These are phyloP conservation scores for Malus hybrid DNA, from an alignment of 331 rosid species.

Conservation along the genomic window DNA sequence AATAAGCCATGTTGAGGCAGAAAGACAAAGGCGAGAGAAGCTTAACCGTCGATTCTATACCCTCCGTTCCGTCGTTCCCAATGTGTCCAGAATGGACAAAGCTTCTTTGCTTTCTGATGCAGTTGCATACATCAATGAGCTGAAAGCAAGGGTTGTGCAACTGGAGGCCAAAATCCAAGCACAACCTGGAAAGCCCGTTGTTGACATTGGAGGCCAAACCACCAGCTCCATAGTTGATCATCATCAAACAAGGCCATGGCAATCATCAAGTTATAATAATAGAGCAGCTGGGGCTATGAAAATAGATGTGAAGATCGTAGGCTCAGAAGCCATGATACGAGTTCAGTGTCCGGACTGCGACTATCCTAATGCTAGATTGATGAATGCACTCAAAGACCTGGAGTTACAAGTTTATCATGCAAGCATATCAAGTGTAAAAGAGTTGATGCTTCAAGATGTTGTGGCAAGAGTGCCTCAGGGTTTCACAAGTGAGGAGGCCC, in stretches of 20 bases:
- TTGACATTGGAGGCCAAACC: not conserved
- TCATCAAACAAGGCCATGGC: not conserved
- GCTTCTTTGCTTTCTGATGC: no score
- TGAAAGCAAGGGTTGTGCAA: constrained; percentile 19
- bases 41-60: no score
- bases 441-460: constrained; percentile 43
- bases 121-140: no score
- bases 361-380: no score
- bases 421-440: constrained; percentile 24
- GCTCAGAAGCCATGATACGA: constrained; percentile 33
- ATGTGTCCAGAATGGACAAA: no score
- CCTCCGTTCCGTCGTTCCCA: no score
- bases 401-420: no score
- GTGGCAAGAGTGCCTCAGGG: constrained; percentile 32
- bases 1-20: constrained; percentile 49
- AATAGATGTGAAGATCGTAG: constrained; percentile 41
- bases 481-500: constrained; percentile 25
- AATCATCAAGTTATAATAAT: not conserved
- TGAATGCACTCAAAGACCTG: no score
- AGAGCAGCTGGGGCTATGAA: not conserved
- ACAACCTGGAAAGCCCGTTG: not conserved
- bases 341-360: no score
- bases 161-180: constrained; percentile 16
- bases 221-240: not conserved
- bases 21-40: constrained; percentile 33